These are phyloP conservation scores for Cotoneaster glaucophyllus DNA, from an alignment of 306 rosid genomes.

Conservation along the genomic window DNA sequence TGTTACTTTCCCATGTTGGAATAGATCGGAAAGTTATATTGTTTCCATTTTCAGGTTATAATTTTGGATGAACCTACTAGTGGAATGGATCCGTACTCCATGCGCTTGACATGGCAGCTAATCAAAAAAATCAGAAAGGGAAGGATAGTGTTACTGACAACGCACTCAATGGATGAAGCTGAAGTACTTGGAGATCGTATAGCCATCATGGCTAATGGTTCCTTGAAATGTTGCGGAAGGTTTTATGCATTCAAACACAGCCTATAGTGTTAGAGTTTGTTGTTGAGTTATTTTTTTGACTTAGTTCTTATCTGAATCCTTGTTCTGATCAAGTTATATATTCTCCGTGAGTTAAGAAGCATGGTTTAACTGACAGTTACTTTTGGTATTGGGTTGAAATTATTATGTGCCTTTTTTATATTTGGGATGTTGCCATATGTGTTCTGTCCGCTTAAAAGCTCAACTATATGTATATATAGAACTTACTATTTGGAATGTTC, in stretches of 20 bases:
- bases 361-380: background rate
- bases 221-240: conserved; percentile 97
- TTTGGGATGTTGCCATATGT: background rate
- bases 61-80: conserved; percentile 97
- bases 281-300: background rate
- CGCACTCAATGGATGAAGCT: conserved; percentile 99
- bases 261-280: background rate
- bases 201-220: conserved; percentile 98
- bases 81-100: conserved; percentile 99
- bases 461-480: background rate
- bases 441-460: background rate
- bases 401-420: background rate
- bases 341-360: background rate
- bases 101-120: conserved; percentile 97
- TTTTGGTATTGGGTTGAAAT: background rate
- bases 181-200: conserved; percentile 95
- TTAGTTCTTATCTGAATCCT: background rate
- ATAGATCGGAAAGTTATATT: conserved; percentile 13
- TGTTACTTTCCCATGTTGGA: conserved; percentile 5
- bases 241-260: conserved; percentile 6
- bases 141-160: conserved; percentile 87
- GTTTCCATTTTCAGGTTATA: conserved; percentile 54
- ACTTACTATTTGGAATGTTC: background rate
- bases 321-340: background rate
- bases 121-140: conserved; percentile 86